These are phyloP conservation scores for Cyphellophora attinorum DNA, from an alignment of 2,329 filamentous ascomycete species.

Conservation along the genomic window DNA sequence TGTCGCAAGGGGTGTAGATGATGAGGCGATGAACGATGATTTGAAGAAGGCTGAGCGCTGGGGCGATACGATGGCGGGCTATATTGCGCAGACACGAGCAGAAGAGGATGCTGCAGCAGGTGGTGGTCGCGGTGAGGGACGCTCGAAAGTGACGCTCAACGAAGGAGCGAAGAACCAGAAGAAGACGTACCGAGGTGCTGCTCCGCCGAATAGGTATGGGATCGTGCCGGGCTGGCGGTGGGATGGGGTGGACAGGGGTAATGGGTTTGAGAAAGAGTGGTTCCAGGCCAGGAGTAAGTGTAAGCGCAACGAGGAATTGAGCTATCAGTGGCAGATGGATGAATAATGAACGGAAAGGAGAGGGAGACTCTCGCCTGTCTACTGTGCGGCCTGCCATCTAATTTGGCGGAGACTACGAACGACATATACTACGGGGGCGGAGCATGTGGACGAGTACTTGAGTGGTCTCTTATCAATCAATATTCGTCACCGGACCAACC, in stretches of 20 bases:
- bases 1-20: slow-evolving; percentile 71
- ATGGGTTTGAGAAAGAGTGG: slow-evolving; percentile 86
- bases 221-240: slow-evolving; percentile 87
- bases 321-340: slow-evolving; percentile 96
- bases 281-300: slow-evolving; percentile 78
- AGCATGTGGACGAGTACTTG: too few species aligned
- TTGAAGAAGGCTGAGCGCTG: slow-evolving; percentile 67
- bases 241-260: slow-evolving; percentile 93
- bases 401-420: too few species aligned
- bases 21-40: slow-evolving; percentile 76
- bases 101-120: slow-evolving; percentile 26
- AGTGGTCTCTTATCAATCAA: too few species aligned
- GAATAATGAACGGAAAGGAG: slow-evolving; percentile 56
- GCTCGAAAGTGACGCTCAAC: slow-evolving; percentile 38
- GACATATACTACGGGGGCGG: too few species aligned
- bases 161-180: slow-evolving; percentile 25
- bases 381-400: too few species aligned
- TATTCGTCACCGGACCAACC: too few species aligned
- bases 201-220: slow-evolving; percentile 83
- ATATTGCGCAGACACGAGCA: slow-evolving; percentile 49
- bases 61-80: slow-evolving; percentile 87
- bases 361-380: too few species aligned
- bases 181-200: slow-evolving; percentile 68
- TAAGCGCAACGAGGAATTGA: slow-evolving; percentile 65
- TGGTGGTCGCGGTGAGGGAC: background rate